Base-by-base conservation (phyloP, 306 rosid species). In the Dryas drummondii region DNA sequence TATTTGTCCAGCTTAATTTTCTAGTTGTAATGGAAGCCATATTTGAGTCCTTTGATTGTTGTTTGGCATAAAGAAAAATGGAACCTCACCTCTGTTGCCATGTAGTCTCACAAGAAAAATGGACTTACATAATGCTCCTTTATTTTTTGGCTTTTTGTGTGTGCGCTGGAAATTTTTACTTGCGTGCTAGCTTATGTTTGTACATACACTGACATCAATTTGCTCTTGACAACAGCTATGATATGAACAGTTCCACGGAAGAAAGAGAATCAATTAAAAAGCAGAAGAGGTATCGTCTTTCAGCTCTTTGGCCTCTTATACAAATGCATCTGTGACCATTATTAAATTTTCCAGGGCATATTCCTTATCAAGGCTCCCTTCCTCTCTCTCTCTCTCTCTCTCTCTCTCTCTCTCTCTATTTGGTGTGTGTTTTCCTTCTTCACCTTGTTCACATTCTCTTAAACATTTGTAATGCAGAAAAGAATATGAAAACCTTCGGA, bases 211-310 rank as follows among this genome's bases (percentile, higher is more conserved):
- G 58, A 67, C 58, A 56, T 48, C 11, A 45, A 26, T 9, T 26
- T 67, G 13, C 68, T 76, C 74, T 67, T 22, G 1, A 4, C 12
- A 56, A 76, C 74, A 76, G 80, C 60, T 76, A 76, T n/a, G 74
- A 76, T 14, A 40, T 76, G 74, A 76, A 68, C 74, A 76, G 80
- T 60, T 46, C 74, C 37, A 67, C 32, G 68, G 80, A 68, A 57
- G 80, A 76, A 68, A 76, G 80, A 40, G 80, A 76, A 1, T 1
- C 74, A 32, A 41, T 46, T 4, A 67, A 76, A 57, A 56, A 4
- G 4, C 44, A 57, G 68, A 76, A 76, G 44, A 67, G 80, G 80
- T 76, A 76, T 56, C 47, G 55, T 54, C 22, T 8, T 57, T 44
- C n/a, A 26, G 73, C 41, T 53, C n/a, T 64, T 53, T 64, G 41